These are phyloP conservation scores for Neofusicoccum umdonicola DNA, from an alignment of 2,329 filamentous ascomycete species.

Conservation along the genomic window DNA sequence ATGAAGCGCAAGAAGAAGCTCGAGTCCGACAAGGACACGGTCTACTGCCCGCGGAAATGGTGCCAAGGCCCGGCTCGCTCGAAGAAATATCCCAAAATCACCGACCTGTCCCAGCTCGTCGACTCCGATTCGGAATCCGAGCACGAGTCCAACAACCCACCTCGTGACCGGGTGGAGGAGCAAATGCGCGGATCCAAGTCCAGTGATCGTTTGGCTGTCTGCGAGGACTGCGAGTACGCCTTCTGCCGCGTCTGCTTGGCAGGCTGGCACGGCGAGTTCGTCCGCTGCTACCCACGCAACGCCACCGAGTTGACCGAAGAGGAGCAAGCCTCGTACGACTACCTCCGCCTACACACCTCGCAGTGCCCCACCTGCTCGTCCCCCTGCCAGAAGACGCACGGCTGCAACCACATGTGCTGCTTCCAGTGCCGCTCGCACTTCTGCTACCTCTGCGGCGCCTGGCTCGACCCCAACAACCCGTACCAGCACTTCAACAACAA, in stretches of 20 bases:
- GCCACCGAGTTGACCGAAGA: slow-evolving; percentile 74
- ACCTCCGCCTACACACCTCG: slow-evolving; percentile 76
- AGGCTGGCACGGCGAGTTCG: slow-evolving; percentile 91
- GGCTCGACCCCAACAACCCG: slow-evolving; percentile 76
- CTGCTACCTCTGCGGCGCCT: slow-evolving; percentile 90
- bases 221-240: slow-evolving; percentile 83
- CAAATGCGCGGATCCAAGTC: slow-evolving; percentile 21
- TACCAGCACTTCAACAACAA: slow-evolving; percentile 84
- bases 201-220: slow-evolving; percentile 71
- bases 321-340: slow-evolving; percentile 83
- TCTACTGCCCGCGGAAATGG: slow-evolving; percentile 91
- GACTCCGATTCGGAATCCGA: slow-evolving; percentile 41
- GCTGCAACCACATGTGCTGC: slow-evolving; percentile 97
- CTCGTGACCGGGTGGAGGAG: slow-evolving; percentile 39
- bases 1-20: slow-evolving; percentile 91
- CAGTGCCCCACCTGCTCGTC: slow-evolving; percentile 85
- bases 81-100: slow-evolving; percentile 47
- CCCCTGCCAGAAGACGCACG: slow-evolving; percentile 84
- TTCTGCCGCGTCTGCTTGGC: slow-evolving; percentile 76
- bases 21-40: slow-evolving; percentile 84
- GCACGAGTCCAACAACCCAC: slow-evolving; percentile 30
- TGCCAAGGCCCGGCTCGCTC: slow-evolving; percentile 82
- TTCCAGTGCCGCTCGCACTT: slow-evolving; percentile 88
- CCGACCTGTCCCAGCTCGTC: slow-evolving; percentile 38
- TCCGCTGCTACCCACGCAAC: slow-evolving; percentile 66